These are phyloP conservation scores for Calonectria multiphialidica DNA, from an alignment of 2,329 filamentous ascomycete species.

Conservation along the genomic window DNA sequence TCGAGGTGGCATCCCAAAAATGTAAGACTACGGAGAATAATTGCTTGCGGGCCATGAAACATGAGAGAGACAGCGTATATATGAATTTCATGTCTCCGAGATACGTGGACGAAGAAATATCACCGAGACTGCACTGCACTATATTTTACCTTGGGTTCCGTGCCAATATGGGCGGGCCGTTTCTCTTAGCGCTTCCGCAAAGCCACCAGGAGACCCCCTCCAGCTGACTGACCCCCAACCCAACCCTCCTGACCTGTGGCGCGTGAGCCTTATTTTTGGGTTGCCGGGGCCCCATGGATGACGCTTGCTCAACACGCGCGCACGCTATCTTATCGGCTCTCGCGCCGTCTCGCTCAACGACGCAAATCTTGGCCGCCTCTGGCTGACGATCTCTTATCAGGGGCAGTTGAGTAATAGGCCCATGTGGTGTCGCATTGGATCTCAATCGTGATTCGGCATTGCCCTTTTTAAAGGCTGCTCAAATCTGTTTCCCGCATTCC, in stretches of 20 bases:
- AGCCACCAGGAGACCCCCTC: not conserved
- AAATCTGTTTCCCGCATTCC: not conserved
- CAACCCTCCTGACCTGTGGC: not conserved
- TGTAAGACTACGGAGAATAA: not conserved
- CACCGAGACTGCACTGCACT: no score
- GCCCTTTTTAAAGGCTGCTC: not conserved
- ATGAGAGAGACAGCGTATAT: not conserved
- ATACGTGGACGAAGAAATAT: not conserved
- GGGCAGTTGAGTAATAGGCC: not conserved
- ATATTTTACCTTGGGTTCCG: not conserved
- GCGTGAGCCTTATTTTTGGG: slow-evolving; percentile 5
- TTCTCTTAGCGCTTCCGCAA: not conserved
- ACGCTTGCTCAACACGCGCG: not conserved
- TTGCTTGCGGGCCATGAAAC: not conserved
- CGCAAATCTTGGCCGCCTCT: not conserved
- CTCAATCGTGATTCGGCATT: not conserved
- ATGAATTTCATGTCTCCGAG: not conserved
- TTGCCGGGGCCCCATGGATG: not conserved
- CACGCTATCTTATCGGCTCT: not conserved
- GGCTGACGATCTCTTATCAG: not conserved
- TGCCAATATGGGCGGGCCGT: not conserved
- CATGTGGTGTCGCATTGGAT: not conserved
- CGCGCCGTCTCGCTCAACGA: not conserved
- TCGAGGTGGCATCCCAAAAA: not conserved
- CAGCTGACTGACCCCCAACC: not conserved